Base-by-base conservation (phyloP, 225 moss, liverwort and hornwort genomes). In the Bryoerythrophyllum caledonicum region DNA sequence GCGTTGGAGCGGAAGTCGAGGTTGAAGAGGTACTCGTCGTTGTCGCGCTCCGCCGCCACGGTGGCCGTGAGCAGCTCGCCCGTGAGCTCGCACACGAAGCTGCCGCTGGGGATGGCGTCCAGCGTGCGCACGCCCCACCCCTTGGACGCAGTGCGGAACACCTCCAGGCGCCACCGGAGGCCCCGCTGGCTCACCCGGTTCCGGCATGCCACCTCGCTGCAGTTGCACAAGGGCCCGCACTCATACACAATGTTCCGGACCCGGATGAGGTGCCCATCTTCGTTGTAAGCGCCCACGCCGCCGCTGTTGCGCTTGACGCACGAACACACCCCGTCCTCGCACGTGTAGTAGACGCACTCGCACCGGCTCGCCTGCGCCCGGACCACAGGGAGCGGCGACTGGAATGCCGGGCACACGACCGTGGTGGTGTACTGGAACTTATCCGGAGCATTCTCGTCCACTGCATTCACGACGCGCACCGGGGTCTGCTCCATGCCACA, bases 51-150 rank as follows among this genome's bases (percentile, higher is more conserved):
- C 2, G 88, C 90, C 17, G 82, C 82, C 1, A 70, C 83, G 46
- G 89, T 87, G 14, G 80, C 75, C 0, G 86, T 92, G 34, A 88
- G 85, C 2, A 96, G 38, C 83, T 96, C 93, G 20, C 96, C 94
- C 8, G 91, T 83, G 0, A 94, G 92, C 75, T 96, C 96, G 59
- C 96, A 96, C 1, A 96, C 70, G 53, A 96, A 96, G 79, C 90
- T 89, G 2, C 96, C 96, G 37, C 82, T 82, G 4, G 90, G 89
- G 44, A 96, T 96, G 57, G 85, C 90, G 54, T 81, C 74, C 24
- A 84, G 58, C 24, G 89, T 86, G 26, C 96, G 87, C 3, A 96
- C 90, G 1, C 94, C 94, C 96, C 96, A 96, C 11, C 96, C 96
- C 69, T 87, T 96, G 0, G 75, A 28, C 61, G 74, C 21, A 0